A percentile compares a stretch with the other conserved stretches of the same genome.
Conservation (phyloP, 768 basidiomycete species). For the Rhodotorula sphaerocarpa region DNA sequence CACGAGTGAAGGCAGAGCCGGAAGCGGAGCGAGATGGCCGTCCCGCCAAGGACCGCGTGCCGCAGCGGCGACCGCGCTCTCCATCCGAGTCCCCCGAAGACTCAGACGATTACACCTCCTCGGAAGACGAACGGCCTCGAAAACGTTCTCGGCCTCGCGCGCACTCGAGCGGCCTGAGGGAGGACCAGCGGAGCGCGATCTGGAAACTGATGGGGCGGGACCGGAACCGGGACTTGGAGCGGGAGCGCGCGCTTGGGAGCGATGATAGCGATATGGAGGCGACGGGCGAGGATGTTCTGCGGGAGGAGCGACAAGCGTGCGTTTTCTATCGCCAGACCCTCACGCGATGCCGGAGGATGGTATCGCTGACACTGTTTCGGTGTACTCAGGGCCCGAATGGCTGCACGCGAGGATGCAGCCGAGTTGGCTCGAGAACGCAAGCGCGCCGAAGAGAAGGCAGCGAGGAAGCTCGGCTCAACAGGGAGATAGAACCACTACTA, state of each 20-base stretch:
- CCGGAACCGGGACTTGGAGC: constrained; percentile 2
- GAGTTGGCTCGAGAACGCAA: constrained; percentile 18
- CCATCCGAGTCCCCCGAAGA: neutral
- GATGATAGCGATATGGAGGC: constrained; percentile 39
- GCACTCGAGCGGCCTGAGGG: neutral
- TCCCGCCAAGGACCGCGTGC: too few species aligned
- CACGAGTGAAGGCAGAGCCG: too few species aligned
- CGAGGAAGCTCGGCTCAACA: neutral
- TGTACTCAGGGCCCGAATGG: constrained; percentile 11
- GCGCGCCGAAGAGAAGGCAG: constrained; percentile 17
- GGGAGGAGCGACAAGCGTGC: constrained; percentile 35
- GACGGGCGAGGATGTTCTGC: constrained; percentile 13
- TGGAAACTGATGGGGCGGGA: constrained; percentile 16
- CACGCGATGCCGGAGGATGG: neutral
- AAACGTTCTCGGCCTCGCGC: neutral
- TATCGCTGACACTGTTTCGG: neutral
- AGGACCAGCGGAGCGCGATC: constrained; percentile 7
- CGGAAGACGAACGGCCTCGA: neutral
- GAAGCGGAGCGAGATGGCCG: too few species aligned
- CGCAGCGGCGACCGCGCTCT: too few species aligned
- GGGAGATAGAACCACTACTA: neutral
- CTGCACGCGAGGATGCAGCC: constrained; percentile 23
- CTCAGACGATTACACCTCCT: neutral
- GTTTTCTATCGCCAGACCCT: neutral
- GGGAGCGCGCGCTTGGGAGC: constrained; percentile 11